Conservation (phyloP, 345 rosid species). For the Corchorus capsularis region DNA sequence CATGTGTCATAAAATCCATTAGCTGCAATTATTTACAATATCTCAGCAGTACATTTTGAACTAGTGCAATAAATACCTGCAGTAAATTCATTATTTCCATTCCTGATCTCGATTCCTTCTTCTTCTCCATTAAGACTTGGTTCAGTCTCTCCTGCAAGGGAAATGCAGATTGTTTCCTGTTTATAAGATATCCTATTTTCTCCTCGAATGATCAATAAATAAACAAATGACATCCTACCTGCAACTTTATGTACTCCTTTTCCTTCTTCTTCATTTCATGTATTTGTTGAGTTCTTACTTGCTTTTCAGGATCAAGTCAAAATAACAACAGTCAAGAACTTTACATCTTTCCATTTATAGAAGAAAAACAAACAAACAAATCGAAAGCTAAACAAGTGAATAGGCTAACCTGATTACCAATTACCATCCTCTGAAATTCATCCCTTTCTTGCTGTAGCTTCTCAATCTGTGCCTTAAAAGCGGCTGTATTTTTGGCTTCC, state of each 20-base stretch:
- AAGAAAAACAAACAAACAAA: constrained; percentile 1
- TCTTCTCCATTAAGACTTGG: constrained; percentile 98
- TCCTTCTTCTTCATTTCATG: constrained; percentile 98
- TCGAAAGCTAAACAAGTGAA: not conserved
- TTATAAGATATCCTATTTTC: not conserved
- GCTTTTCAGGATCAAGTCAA: constrained; percentile 51
- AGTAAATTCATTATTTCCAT: constrained; percentile 99
- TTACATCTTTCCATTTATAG: constrained; percentile 11
- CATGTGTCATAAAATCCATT: constrained; percentile 23
- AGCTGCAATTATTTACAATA: constrained; percentile 2
- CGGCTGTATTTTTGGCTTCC: constrained; percentile 93
- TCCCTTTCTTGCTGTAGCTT: constrained; percentile 92
- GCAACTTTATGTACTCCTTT: constrained; percentile 94
- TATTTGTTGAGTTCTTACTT: constrained; percentile 95
- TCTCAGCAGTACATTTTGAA: not conserved
- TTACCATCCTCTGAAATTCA: constrained; percentile 98
- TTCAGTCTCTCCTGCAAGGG: constrained; percentile 78
- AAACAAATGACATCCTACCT: constrained; percentile 44
- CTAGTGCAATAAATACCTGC: constrained; percentile 55
- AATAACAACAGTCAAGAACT: constrained; percentile 24
- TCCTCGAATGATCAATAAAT: not conserved
- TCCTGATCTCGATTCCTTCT: constrained; percentile 96
- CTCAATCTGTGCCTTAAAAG: constrained; percentile 84
- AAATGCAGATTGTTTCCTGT: constrained; percentile 1
- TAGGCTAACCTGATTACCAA: constrained; percentile 80